phyloP scores from a whole-genome alignment of 371 early-diverging fungal species.

The Mortierella sp. region DNA sequence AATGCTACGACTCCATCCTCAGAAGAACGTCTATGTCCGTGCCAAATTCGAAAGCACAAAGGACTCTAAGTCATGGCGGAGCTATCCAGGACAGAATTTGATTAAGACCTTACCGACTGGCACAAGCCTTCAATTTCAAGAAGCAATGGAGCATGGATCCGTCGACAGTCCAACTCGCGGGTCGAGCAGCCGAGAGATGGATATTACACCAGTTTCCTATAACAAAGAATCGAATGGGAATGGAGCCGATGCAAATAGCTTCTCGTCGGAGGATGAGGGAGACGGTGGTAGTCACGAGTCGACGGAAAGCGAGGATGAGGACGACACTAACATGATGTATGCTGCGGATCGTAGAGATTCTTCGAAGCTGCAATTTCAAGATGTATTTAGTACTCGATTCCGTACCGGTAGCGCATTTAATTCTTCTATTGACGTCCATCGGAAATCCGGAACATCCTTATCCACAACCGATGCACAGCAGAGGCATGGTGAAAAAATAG shows the following conservation, averaged over 20 bases:
- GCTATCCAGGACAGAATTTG: not conserved
- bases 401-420: too few species aligned
- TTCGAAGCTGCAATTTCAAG: too few species aligned
- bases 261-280: too few species aligned
- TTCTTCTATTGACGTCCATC: not conserved
- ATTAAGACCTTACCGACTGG: too few species aligned
- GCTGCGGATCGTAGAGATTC: too few species aligned
- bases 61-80: conserved; percentile 7
- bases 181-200: not conserved
- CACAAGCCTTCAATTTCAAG: not conserved
- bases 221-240: not conserved
- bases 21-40: conserved; percentile 54
- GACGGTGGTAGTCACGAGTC: too few species aligned
- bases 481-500: not conserved
- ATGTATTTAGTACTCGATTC: too few species aligned
- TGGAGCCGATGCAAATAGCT: too few species aligned
- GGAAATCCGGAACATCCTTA: not conserved
- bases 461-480: not conserved
- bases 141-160: conserved; percentile 12
- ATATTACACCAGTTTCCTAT: not conserved
- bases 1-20: conserved; percentile 63
- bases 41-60: conserved; percentile 60
- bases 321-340: too few species aligned
- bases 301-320: too few species aligned
- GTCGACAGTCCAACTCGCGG: not conserved